Evolutionary conservation across 192 early-diverging fungal genomes (phyloP).

Genomic region (Kappamyces sp.): DNA sequence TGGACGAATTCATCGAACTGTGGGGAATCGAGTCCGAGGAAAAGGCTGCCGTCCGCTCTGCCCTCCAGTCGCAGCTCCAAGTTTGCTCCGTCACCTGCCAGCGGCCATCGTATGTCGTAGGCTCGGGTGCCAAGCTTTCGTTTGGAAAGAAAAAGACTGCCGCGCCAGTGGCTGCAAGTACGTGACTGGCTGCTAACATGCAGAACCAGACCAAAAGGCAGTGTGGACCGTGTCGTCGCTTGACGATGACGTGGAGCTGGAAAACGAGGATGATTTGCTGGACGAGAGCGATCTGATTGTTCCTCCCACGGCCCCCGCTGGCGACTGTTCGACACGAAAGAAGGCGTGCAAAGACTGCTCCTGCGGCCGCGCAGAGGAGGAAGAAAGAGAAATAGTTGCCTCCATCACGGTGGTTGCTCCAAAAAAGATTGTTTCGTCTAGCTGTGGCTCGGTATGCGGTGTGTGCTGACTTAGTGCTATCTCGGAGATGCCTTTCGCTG

Average conservation of each 20-base stretch:
- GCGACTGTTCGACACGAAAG: slow-evolving; percentile 68
- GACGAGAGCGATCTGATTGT: slow-evolving; percentile 73
- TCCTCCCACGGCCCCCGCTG: slow-evolving; percentile 47
- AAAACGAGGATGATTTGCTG: slow-evolving; percentile 80
- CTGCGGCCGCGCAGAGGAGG: slow-evolving; percentile 79
- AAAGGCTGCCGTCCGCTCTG: slow-evolving; percentile 29
- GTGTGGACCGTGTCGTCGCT: slow-evolving; percentile 72
- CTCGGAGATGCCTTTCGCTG: slow-evolving; percentile 98
- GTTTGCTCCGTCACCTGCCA: slow-evolving; percentile 28
- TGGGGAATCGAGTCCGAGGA: slow-evolving; percentile 45
- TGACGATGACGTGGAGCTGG: slow-evolving; percentile 73
- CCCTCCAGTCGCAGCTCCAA: slow-evolving; percentile 8
- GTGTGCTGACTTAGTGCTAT: slow-evolving; percentile 52
- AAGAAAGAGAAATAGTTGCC: slow-evolving; percentile 41
- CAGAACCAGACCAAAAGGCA: slow-evolving; percentile 29
- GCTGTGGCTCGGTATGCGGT: slow-evolving; percentile 54
- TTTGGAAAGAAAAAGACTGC: slow-evolving; percentile 68
- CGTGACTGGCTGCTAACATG: slow-evolving; percentile 19
- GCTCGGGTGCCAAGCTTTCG: slow-evolving; percentile 68
- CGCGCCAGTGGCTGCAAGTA: background rate
- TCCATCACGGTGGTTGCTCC: slow-evolving; percentile 29
- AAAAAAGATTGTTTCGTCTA: slow-evolving; percentile 40
- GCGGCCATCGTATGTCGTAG: slow-evolving; percentile 83
- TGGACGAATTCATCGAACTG: slow-evolving; percentile 25
- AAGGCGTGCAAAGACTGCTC: slow-evolving; percentile 98